Percentiles rank a stretch among this genome's conserved stretches.
Conservation (phyloP, 2,329 filamentous ascomycete species). For the Aspergillus vadensis region DNA sequence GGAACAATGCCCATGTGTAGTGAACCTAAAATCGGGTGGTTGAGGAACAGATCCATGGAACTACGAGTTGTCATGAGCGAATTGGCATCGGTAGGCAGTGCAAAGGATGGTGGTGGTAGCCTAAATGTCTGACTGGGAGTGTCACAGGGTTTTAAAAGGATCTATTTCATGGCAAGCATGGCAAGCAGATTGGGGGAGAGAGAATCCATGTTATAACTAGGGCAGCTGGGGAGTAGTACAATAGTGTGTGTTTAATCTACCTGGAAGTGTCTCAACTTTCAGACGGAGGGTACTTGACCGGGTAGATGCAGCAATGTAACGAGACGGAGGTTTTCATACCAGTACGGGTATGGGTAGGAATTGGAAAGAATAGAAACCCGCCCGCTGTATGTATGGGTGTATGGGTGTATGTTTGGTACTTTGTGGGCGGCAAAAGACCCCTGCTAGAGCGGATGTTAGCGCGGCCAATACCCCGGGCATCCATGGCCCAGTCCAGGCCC, state of each 20-base stretch:
- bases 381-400: too few species aligned
- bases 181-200: neutral
- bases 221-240: too few species aligned
- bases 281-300: too few species aligned
- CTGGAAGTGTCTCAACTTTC: too few species aligned
- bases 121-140: neutral
- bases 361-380: too few species aligned
- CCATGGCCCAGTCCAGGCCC: conserved; percentile 21
- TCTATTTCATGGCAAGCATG: too few species aligned
- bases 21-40: neutral
- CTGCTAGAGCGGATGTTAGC: neutral
- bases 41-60: conserved; percentile 4
- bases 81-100: neutral
- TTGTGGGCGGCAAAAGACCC: neutral
- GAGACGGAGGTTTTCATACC: neutral
- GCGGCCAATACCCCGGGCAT: conserved; percentile 7
- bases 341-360: neutral
- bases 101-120: neutral
- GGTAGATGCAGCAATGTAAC: neutral
- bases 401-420: neutral
- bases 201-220: neutral
- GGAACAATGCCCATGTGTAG: conserved; percentile 10
- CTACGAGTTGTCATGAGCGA: neutral
- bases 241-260: too few species aligned
- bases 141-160: too few species aligned